phyloP scores from a whole-genome alignment of 75 land plant genomes.

The Selaginella tamariscina region DNA sequence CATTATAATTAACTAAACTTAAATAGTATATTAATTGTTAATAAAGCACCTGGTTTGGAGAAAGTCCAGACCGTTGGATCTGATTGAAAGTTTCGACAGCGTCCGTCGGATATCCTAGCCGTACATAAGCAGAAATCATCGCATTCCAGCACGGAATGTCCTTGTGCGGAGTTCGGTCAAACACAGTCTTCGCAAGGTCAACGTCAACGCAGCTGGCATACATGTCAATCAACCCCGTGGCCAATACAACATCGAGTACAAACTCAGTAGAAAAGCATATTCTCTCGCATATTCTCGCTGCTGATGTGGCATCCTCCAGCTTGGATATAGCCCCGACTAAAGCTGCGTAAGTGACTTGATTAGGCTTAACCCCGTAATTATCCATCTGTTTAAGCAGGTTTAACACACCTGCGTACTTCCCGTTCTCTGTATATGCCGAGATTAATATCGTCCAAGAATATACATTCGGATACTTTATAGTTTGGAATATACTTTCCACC shows the following conservation, averaged over 20 bases:
- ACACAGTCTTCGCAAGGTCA: background rate
- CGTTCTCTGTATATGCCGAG: background rate
- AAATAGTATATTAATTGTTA: too few relatives aligned
- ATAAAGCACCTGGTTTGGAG: background rate
- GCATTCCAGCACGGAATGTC: constrained; percentile 1
- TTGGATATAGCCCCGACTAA: background rate
- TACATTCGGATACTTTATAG: background rate
- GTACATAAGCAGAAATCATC: constrained; percentile 5
- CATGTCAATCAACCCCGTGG: background rate
- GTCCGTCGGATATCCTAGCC: background rate
- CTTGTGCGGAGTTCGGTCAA: background rate
- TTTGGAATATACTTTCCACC: background rate
- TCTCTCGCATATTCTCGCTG: background rate
- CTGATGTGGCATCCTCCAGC: background rate
- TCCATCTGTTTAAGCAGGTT: background rate
- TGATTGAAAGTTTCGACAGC: background rate
- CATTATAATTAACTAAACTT: too few relatives aligned
- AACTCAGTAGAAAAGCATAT: background rate
- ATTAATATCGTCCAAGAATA: background rate
- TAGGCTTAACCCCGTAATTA: background rate
- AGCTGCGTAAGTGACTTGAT: background rate
- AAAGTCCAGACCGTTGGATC: background rate
- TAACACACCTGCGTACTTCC: background rate
- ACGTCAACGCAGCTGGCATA: background rate
- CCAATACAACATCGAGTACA: background rate